Evolutionary conservation across 164 flowering plant species (phyloP).

Genomic region (Vitis riparia): DNA sequence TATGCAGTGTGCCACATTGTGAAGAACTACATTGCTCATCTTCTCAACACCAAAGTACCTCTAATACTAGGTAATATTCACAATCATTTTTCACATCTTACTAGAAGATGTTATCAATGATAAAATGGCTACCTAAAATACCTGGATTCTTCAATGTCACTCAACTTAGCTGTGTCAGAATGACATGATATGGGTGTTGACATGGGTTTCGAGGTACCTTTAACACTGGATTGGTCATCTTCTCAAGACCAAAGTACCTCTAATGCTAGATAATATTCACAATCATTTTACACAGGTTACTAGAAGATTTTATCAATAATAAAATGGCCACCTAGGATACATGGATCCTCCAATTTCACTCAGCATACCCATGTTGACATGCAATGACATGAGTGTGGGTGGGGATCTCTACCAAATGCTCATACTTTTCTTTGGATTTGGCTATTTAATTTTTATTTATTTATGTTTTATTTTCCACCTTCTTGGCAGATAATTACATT

Average conservation of each 20-base stretch:
- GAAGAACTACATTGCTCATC: conserved; percentile 85
- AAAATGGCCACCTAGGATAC: neutral
- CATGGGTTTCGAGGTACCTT: too few relatives aligned
- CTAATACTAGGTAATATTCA: conserved; percentile 65
- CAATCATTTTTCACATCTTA: neutral
- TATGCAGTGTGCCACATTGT: conserved; percentile 80
- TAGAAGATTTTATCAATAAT: neutral
- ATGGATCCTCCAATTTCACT: too few relatives aligned
- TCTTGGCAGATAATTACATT: too few relatives aligned
- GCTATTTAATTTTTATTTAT: too few relatives aligned
- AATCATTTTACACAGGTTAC: neutral
- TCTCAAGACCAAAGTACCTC: conserved; percentile 75
- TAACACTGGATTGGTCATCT: conserved; percentile 60
- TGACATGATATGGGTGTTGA: too few relatives aligned
- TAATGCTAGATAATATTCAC: conserved; percentile 62
- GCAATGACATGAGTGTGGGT: too few relatives aligned
- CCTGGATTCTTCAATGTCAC: neutral
- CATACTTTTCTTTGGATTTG: too few relatives aligned
- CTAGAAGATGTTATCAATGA: neutral
- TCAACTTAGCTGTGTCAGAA: too few relatives aligned
- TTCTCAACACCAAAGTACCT: conserved; percentile 76
- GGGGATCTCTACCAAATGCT: too few relatives aligned
- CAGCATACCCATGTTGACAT: too few relatives aligned
- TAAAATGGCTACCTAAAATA: neutral
- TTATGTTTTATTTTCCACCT: too few relatives aligned